Evolutionary conservation across 164 flowering plant species (phyloP), one percentile per base, ranked within the genome.

Genomic region (Umbellularia californica): DNA sequence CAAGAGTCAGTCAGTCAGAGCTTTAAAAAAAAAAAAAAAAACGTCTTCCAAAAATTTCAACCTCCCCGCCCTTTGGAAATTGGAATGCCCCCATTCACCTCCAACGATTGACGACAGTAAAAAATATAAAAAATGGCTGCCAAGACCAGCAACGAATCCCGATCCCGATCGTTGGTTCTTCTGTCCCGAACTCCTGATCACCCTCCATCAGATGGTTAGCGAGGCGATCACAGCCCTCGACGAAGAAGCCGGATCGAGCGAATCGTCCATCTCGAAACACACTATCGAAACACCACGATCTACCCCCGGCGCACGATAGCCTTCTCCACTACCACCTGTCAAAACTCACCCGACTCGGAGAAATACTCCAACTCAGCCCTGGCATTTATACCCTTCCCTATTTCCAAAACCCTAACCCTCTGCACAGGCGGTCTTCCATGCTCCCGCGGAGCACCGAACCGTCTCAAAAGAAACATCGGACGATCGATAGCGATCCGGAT

Each of bases 281-380:
- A 68, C 2, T 17, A 35, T 35, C 51, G n/a, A 68, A 68, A 28
- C 24, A 68, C n/a, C 14, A 20, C 7, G 52, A 15, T n/a, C 52
- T 68, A 12, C 70, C 70, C 9, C 23, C n/a, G 3, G 70, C 52
- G 51, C 69, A 66, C 41, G 55, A 22, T 51, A 68, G 41, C 52
- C 70, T 68, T 24, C 25, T 68, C 70, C n/a, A n/a, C 19, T 68
- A 68, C 70, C 70, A 68, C 30, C 70, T 68, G 24, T 35, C 52
- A 15, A 68, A 68, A 22, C 70, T 68, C 27, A 47, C 30, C 70
- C 23, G 52, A 35, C 52, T 68, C 24, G 70, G 70, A 5, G 70
- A 68, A 41, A 17, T 68, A 22, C 13, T 7, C 70, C 52, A 17
- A 22, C 13, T 51, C 52, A 22, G 13, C 10, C 13, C 24, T 12